A percentile compares a stretch with the other conserved stretches of the same genome.
phyloP scores from a whole-genome alignment of 2,329 filamentous ascomycete species.

The Thelonectria olida region DNA sequence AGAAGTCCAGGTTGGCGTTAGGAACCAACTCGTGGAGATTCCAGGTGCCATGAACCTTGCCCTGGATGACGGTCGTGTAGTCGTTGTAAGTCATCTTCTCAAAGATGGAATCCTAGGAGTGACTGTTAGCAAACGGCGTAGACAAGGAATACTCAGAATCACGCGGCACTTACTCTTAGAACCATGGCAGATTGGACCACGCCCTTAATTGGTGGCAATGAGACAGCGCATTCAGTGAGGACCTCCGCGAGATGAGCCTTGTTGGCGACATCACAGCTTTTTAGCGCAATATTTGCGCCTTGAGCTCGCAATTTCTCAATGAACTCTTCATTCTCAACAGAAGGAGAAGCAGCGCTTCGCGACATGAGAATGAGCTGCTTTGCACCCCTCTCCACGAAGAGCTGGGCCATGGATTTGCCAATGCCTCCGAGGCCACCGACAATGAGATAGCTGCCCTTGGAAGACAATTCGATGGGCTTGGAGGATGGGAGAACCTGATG shows the following conservation, averaged over 20 bases:
- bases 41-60: slow-evolving; percentile 54
- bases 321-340: slow-evolving; percentile 9
- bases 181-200: slow-evolving; percentile 54
- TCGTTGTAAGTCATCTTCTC: slow-evolving; percentile 48
- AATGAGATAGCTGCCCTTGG: slow-evolving; percentile 30
- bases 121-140: neutral
- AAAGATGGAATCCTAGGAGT: slow-evolving; percentile 43
- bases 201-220: slow-evolving; percentile 45
- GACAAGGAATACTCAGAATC: neutral
- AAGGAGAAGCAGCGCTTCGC: slow-evolving; percentile 22
- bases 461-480: neutral
- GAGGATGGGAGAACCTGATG: slow-evolving; percentile 7
- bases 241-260: too few species aligned
- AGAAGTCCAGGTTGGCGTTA: slow-evolving; percentile 50
- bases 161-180: slow-evolving; percentile 1
- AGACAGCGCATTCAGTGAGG: too few species aligned
- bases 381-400: too few species aligned
- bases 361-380: slow-evolving; percentile 36
- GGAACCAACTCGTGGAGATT: slow-evolving; percentile 50
- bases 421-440: slow-evolving; percentile 32
- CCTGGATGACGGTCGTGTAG: slow-evolving; percentile 43
- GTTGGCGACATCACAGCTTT: slow-evolving; percentile 8
- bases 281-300: neutral
- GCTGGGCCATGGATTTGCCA: slow-evolving; percentile 29
- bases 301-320: slow-evolving; percentile 1